phyloP scores from a whole-genome alignment of 1,284 basidiomycete species.

The Phellopilus nigrolimitatus region DNA sequence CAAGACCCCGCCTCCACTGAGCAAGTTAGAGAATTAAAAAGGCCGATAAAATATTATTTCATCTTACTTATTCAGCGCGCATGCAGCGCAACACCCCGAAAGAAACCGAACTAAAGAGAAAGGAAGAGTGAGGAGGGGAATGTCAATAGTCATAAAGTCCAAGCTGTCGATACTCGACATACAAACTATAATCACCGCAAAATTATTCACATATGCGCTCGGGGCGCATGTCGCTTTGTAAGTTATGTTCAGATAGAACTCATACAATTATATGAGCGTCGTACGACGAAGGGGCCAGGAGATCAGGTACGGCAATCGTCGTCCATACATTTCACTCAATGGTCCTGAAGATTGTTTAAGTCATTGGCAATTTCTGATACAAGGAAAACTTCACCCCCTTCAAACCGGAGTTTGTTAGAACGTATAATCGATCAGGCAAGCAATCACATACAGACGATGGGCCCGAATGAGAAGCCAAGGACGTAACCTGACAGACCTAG shows the following conservation, averaged over 20 bases:
- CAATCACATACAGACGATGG: constrained; percentile 24
- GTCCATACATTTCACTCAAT: constrained; percentile 26
- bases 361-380: background rate
- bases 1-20: constrained; percentile 1
- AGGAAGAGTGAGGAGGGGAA: background rate
- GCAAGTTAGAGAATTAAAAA: background rate
- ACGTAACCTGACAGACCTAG: constrained; percentile 26
- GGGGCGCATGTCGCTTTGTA: constrained; percentile 8
- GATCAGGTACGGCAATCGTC: constrained; percentile 23
- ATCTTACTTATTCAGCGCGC: constrained; percentile 22
- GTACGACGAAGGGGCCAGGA: constrained; percentile 25
- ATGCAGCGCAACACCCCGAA: constrained; percentile 20
- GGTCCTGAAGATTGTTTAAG: constrained; percentile 20
- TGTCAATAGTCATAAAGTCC: background rate
- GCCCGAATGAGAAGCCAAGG: constrained; percentile 26
- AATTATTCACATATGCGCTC: constrained; percentile 21
- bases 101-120: constrained; percentile 21
- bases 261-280: constrained; percentile 16
- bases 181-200: constrained; percentile 23
- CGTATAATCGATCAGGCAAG: background rate
- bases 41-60: background rate
- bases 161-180: too few species aligned
- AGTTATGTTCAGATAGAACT: background rate
- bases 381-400: constrained; percentile 24
- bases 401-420: background rate